These are phyloP conservation scores for Mytilinidion resinicola DNA, from an alignment of 495 filamentous ascomycete genomes.

Conservation along the genomic window DNA sequence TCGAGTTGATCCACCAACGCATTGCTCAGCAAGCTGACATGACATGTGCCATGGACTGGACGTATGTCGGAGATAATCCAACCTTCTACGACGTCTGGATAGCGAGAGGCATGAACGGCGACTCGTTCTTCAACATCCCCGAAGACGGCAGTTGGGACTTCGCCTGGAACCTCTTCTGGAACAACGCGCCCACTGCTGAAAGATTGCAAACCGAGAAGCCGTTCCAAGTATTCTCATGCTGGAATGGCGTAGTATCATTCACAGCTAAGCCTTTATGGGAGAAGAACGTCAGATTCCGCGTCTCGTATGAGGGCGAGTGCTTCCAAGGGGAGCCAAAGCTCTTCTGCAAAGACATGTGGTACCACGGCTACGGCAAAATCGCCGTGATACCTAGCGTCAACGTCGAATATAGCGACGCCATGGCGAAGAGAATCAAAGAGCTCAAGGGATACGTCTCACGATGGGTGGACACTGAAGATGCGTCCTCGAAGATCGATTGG, in stretches of 20 bases:
- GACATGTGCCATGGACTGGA: slow-evolving; percentile 52
- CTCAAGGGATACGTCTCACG: slow-evolving; percentile 39
- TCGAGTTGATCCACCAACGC: slow-evolving; percentile 47
- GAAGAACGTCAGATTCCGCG: slow-evolving; percentile 36
- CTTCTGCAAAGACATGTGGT: slow-evolving; percentile 48
- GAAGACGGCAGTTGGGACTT: slow-evolving; percentile 40
- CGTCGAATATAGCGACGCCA: slow-evolving; percentile 41
- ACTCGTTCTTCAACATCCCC: slow-evolving; percentile 47
- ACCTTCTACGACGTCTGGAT: slow-evolving; percentile 51
- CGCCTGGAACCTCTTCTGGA: slow-evolving; percentile 45
- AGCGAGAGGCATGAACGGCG: slow-evolving; percentile 43
- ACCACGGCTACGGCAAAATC: slow-evolving; percentile 41
- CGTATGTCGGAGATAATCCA: slow-evolving; percentile 34
- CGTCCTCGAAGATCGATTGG: slow-evolving; percentile 29
- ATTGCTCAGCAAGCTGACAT: slow-evolving; percentile 42
- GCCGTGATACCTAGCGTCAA: slow-evolving; percentile 47
- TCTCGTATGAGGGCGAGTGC: slow-evolving; percentile 37
- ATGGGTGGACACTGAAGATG: slow-evolving; percentile 16
- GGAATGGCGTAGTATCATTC: slow-evolving; percentile 45
- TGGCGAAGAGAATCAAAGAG: slow-evolving; percentile 37
- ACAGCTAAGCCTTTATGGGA: slow-evolving; percentile 34
- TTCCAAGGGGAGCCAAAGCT: slow-evolving; percentile 43
- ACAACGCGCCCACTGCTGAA: slow-evolving; percentile 29
- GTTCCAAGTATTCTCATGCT: slow-evolving; percentile 52
- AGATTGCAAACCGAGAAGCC: slow-evolving; percentile 33